Conservation (phyloP, 2,329 filamentous ascomycete species). For the Fonsecaea pedrosoi region DNA sequence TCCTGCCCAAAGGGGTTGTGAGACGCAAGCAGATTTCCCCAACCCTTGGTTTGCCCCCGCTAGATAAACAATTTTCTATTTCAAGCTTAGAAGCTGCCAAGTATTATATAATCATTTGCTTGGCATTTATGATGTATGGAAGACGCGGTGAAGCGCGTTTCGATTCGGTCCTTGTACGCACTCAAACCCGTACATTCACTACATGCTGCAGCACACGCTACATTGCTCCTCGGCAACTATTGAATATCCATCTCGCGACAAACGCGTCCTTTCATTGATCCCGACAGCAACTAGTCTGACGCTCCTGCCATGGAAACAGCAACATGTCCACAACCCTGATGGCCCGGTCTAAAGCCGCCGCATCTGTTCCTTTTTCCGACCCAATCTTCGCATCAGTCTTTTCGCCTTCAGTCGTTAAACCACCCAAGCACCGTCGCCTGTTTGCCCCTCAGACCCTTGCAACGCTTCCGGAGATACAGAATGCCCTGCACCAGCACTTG, state of each 20-base stretch:
- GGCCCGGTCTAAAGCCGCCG: constrained; percentile 15
- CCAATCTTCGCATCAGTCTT: constrained; percentile 34
- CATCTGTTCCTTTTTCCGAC: background rate
- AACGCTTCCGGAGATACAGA: constrained; percentile 26
- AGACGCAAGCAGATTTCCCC: too few relatives aligned
- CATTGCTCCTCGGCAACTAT: background rate
- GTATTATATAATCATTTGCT: background rate
- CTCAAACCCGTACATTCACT: background rate
- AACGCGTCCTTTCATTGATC: background rate
- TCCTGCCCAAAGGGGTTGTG: too few relatives aligned
- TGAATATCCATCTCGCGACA: background rate
- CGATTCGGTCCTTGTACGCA: background rate
- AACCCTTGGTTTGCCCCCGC: too few relatives aligned
- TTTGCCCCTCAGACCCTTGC: constrained; percentile 18
- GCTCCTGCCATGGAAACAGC: background rate
- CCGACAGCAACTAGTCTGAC: background rate
- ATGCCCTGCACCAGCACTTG: constrained; percentile 18
- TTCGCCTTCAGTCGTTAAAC: constrained; percentile 19
- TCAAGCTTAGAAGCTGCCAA: background rate
- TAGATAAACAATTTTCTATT: background rate
- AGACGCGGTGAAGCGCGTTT: background rate
- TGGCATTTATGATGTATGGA: background rate
- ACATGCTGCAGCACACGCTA: background rate
- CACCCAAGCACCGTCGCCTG: constrained; percentile 27
- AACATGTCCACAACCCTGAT: background rate